phyloP scores from a whole-genome alignment of 139 green algal genomes.

The Ettlia oleoabundans region DNA sequence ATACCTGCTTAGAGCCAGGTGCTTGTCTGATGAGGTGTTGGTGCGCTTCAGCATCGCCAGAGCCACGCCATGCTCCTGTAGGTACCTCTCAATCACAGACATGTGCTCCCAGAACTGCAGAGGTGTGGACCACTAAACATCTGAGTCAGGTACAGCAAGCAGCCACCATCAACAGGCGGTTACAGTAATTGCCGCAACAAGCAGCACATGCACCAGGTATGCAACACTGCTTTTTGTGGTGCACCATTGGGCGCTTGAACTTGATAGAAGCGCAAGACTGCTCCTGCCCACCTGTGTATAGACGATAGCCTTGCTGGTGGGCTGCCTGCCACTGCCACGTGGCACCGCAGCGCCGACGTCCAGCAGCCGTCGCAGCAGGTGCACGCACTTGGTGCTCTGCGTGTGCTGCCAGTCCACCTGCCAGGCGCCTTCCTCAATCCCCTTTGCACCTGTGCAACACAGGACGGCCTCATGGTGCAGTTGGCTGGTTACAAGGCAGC shows the following conservation, averaged over 20 bases:
- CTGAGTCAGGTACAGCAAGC: neutral
- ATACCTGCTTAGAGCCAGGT: neutral
- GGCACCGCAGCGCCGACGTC: constrained; percentile 56
- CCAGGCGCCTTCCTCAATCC: constrained; percentile 70
- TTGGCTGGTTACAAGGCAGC: too few species aligned
- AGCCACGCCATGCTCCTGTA: constrained; percentile 37
- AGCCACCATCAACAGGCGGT: too few species aligned
- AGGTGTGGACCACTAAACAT: too few species aligned
- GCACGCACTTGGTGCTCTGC: constrained; percentile 68
- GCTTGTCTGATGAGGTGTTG: constrained; percentile 23
- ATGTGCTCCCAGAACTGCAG: constrained; percentile 34
- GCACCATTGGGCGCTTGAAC: too few species aligned
- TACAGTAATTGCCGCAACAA: too few species aligned
- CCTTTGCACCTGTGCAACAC: constrained; percentile 16
- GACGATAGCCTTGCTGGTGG: constrained; percentile 82
- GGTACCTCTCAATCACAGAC: constrained; percentile 34
- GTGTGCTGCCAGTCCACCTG: constrained; percentile 76
- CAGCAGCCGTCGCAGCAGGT: constrained; percentile 75
- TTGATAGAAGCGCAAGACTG: too few species aligned
- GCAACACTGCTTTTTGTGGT: too few species aligned
- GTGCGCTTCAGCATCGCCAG: constrained; percentile 49
- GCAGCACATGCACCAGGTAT: neutral
- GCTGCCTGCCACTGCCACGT: neutral
- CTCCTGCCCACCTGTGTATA: constrained; percentile 83
- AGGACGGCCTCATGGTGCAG: neutral